Evolutionary conservation across 768 basidiomycete species (phyloP).

Genomic region (Suillus luteus): DNA sequence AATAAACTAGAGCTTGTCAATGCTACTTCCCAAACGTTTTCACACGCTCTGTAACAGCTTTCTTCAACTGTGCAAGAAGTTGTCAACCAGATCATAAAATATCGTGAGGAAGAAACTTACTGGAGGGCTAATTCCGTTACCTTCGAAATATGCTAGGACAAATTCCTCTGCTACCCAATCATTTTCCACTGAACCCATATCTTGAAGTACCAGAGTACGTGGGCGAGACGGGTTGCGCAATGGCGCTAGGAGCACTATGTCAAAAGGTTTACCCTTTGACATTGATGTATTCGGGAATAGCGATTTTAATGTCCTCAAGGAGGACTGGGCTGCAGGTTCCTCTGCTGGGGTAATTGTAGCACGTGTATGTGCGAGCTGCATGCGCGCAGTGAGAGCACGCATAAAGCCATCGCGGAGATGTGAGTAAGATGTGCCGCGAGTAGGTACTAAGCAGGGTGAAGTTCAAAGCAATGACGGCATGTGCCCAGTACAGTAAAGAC

Average conservation of each 20-base stretch:
- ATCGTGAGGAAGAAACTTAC: constrained; percentile 35
- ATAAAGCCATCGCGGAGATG: constrained; percentile 86
- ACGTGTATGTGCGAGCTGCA: constrained; percentile 51
- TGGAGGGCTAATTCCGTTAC: constrained; percentile 66
- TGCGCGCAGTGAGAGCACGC: constrained; percentile 65
- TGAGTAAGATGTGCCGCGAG: constrained; percentile 71
- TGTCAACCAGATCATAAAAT: constrained; percentile 2
- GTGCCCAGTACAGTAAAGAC: constrained; percentile 18
- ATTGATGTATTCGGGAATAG: constrained; percentile 74
- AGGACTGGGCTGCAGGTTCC: constrained; percentile 56
- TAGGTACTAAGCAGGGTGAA: constrained; percentile 58
- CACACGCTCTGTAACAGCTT: constrained; percentile 27
- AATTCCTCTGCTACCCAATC: constrained; percentile 78
- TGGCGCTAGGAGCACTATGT: constrained; percentile 67
- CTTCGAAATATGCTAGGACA: constrained; percentile 74
- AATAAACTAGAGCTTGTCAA: background rate
- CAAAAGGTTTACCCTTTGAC: constrained; percentile 65
- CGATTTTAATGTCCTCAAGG: constrained; percentile 72
- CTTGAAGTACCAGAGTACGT: constrained; percentile 64
- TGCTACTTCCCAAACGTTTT: constrained; percentile 13
- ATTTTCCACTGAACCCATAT: constrained; percentile 70
- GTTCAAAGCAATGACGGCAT: background rate
- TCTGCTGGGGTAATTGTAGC: constrained; percentile 60
- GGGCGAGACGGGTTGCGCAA: constrained; percentile 42
- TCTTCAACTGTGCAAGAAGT: constrained; percentile 30